Evolutionary conservation across 140 eudicot genomes (phyloP).

Genomic region (Anethum foeniculum): DNA sequence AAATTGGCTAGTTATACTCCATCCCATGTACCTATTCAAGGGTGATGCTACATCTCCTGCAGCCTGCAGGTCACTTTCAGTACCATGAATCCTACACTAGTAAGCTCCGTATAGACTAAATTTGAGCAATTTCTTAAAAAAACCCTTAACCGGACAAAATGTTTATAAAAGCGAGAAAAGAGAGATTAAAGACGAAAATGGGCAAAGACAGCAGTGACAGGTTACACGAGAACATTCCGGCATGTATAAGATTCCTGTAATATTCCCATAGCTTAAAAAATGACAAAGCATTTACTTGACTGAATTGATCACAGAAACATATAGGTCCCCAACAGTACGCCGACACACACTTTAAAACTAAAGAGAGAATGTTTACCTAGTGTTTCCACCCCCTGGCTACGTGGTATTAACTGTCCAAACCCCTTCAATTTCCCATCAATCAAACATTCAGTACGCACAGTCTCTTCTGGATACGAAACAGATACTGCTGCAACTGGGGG

Average conservation of each 20-base stretch:
- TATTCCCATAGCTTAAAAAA: not conserved
- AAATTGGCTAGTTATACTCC: not conserved
- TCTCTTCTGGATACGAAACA: conserved; percentile 81
- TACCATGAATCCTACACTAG: not conserved
- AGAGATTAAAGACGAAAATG: not conserved
- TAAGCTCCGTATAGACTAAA: not conserved
- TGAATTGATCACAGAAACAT: not conserved
- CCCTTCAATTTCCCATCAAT: conserved; percentile 89
- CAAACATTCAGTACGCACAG: conserved; percentile 67
- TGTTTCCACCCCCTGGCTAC: conserved; percentile 96
- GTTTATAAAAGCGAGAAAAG: not conserved
- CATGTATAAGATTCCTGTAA: not conserved
- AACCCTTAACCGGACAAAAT: not conserved
- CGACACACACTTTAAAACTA: not conserved
- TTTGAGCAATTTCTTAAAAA: not conserved
- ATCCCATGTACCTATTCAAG: not conserved
- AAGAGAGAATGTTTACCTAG: conserved; percentile 36
- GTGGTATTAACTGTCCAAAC: conserved; percentile 92
- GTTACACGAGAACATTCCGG: not conserved
- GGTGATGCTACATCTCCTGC: not conserved
- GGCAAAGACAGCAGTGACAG: not conserved
- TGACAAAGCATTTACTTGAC: not conserved
- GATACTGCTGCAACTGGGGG: conserved; percentile 99
- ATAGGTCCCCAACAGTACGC: not conserved
- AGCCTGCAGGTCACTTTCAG: not conserved